phyloP scores from a whole-genome alignment of 148 eudicot species.

The Vaccinium macrocarpon region DNA sequence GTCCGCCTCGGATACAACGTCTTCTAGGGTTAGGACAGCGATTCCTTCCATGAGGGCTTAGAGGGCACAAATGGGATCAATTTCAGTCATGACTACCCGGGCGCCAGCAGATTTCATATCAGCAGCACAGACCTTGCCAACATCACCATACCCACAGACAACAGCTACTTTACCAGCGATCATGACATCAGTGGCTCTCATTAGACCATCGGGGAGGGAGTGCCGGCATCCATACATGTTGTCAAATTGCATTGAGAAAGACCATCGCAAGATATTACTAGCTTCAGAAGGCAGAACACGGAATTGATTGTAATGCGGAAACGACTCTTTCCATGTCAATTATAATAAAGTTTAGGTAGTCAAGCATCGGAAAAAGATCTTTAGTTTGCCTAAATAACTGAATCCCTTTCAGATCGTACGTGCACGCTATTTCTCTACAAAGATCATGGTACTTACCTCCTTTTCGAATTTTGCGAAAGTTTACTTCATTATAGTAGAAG shows the following conservation, averaged over 20 bases:
- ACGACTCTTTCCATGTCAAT: too few relatives aligned
- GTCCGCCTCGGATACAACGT: conserved; percentile 65
- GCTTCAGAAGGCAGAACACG: too few relatives aligned
- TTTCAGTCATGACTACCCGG: conserved; percentile 89
- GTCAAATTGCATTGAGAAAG: conserved; percentile 52
- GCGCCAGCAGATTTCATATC: conserved; percentile 89
- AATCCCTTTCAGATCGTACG: too few relatives aligned
- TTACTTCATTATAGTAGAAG: too few relatives aligned
- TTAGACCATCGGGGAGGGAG: conserved; percentile 93
- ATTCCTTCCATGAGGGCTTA: conserved; percentile 92
- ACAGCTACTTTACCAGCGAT: conserved; percentile 93
- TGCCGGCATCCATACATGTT: conserved; percentile 98
- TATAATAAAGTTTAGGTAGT: too few relatives aligned
- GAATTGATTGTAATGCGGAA: too few relatives aligned
- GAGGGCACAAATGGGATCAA: conserved; percentile 94
- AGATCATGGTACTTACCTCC: too few relatives aligned
- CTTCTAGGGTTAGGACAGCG: conserved; percentile 76
- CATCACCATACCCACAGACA: conserved; percentile 90
- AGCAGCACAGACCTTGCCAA: conserved; percentile 92
- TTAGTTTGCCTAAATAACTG: too few relatives aligned
- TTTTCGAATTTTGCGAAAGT: too few relatives aligned
- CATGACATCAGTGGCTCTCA: conserved; percentile 98
- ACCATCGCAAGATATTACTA: too few relatives aligned
- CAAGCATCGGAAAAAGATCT: too few relatives aligned
- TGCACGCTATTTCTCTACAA: too few relatives aligned